Evolutionary conservation across 805 yeast genomes (phyloP).

Genomic region (Zygosaccharomyces gambellarensis): DNA sequence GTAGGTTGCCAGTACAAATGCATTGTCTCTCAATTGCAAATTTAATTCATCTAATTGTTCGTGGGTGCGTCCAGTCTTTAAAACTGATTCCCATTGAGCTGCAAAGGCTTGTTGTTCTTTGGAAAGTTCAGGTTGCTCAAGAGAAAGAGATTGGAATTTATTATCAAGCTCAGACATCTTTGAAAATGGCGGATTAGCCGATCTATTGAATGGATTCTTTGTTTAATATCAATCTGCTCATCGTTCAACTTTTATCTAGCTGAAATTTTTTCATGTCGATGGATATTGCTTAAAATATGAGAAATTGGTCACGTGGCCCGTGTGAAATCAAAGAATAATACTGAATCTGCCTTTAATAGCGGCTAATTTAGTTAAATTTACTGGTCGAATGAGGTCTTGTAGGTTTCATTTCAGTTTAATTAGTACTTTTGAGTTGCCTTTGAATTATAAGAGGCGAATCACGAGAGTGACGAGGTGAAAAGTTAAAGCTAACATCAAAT

Average conservation of each 20-base stretch:
- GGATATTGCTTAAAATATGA: background rate
- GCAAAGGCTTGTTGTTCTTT: constrained; percentile 61
- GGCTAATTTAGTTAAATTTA: background rate
- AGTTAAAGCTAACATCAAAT: background rate
- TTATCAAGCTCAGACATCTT: constrained; percentile 31
- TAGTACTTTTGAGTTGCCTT: background rate
- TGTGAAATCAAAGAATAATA: background rate
- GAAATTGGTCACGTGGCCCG: background rate
- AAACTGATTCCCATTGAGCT: constrained; percentile 74
- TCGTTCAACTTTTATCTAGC: background rate
- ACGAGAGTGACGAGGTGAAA: constrained; percentile 2
- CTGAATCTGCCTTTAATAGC: background rate
- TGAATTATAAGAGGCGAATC: background rate
- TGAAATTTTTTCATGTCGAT: background rate
- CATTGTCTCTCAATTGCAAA: constrained; percentile 58
- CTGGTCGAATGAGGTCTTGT: background rate
- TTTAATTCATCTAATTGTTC: constrained; percentile 56
- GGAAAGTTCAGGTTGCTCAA: constrained; percentile 31
- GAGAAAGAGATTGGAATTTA: constrained; percentile 26
- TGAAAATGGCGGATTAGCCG: background rate
- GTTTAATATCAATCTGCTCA: background rate
- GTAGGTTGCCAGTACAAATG: constrained; percentile 63
- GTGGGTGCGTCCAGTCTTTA: constrained; percentile 51
- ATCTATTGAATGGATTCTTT: background rate
- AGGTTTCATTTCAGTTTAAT: background rate